Percentiles rank a stretch among this genome's conserved stretches.
These are phyloP conservation scores for Cordyceps farinosa DNA, from an alignment of 2,329 filamentous ascomycete species.

Conservation along the genomic window DNA sequence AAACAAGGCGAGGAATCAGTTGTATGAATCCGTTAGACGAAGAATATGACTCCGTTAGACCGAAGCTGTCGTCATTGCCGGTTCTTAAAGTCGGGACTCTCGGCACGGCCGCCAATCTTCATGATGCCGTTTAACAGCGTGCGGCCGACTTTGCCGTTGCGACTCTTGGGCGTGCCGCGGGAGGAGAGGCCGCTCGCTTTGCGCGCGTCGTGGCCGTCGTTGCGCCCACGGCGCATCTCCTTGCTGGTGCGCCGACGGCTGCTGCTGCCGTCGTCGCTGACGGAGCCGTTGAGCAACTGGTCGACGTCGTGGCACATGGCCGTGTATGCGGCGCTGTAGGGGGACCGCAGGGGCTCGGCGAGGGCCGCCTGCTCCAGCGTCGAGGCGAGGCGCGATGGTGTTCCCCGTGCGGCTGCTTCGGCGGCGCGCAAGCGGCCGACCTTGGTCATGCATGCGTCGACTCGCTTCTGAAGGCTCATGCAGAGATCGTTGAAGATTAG, in stretches of 20 bases:
- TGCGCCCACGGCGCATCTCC: conserved; percentile 30
- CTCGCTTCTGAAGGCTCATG: conserved; percentile 45
- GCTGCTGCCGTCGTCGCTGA: conserved; percentile 39
- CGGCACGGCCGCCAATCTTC: conserved; percentile 39
- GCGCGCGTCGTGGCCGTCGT: conserved; percentile 27
- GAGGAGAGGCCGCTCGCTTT: conserved; percentile 27
- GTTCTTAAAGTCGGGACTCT: conserved; percentile 38
- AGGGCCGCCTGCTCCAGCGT: conserved; percentile 43
- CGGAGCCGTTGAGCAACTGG: conserved; percentile 47
- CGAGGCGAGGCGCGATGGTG: conserved; percentile 42
- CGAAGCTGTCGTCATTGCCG: neutral
- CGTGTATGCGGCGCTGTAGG: conserved; percentile 11
- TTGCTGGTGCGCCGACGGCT: conserved; percentile 29
- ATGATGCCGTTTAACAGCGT: conserved; percentile 44
- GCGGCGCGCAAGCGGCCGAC: conserved; percentile 44
- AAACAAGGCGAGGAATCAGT: too few species aligned
- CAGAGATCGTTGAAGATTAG: conserved; percentile 52
- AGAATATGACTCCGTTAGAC: neutral
- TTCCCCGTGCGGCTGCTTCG: conserved; percentile 30
- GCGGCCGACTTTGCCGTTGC: conserved; percentile 40
- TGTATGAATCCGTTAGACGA: too few species aligned
- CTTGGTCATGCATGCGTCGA: conserved; percentile 49
- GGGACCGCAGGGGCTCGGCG: conserved; percentile 26
- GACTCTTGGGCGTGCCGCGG: conserved; percentile 31
- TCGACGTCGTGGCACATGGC: conserved; percentile 31